Evolutionary conservation across 1,284 basidiomycete species (phyloP).

Genomic region (Ustilago vetiveriae): DNA sequence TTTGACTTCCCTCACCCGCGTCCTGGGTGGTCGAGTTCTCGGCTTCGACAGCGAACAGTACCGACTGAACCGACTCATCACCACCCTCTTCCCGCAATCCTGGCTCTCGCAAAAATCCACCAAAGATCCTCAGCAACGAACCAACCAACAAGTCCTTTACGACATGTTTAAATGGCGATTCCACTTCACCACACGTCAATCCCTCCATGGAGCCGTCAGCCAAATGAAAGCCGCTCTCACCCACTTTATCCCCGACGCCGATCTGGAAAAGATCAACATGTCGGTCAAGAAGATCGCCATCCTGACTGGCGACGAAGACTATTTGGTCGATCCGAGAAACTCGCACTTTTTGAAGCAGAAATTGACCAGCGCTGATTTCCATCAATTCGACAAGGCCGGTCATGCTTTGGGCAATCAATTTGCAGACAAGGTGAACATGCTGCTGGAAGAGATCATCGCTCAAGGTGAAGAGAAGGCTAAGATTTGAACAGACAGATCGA

Average conservation of each 20-base stretch:
- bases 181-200: slow-evolving; percentile 73
- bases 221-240: slow-evolving; percentile 80
- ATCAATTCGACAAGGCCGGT: slow-evolving; percentile 75
- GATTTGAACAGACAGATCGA: background rate
- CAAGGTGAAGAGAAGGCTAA: slow-evolving; percentile 14
- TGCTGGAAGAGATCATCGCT: slow-evolving; percentile 29
- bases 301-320: slow-evolving; percentile 79
- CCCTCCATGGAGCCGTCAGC: slow-evolving; percentile 75
- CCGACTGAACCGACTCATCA: slow-evolving; percentile 72
- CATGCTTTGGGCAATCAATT: slow-evolving; percentile 76
- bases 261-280: slow-evolving; percentile 72
- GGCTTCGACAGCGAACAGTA: slow-evolving; percentile 72
- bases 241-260: slow-evolving; percentile 74
- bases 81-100: slow-evolving; percentile 75
- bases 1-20: slow-evolving; percentile 67
- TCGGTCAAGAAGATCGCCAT: slow-evolving; percentile 75
- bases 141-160: slow-evolving; percentile 49
- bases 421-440: slow-evolving; percentile 41
- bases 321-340: slow-evolving; percentile 74
- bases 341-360: slow-evolving; percentile 73
- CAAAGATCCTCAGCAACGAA: slow-evolving; percentile 25
- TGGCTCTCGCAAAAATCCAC: slow-evolving; percentile 69
- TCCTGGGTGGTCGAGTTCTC: slow-evolving; percentile 68
- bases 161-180: slow-evolving; percentile 72
- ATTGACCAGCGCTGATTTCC: slow-evolving; percentile 77